These are phyloP conservation scores for Trametes gibbosa DNA, from an alignment of 768 basidiomycete genomes.

Conservation along the genomic window DNA sequence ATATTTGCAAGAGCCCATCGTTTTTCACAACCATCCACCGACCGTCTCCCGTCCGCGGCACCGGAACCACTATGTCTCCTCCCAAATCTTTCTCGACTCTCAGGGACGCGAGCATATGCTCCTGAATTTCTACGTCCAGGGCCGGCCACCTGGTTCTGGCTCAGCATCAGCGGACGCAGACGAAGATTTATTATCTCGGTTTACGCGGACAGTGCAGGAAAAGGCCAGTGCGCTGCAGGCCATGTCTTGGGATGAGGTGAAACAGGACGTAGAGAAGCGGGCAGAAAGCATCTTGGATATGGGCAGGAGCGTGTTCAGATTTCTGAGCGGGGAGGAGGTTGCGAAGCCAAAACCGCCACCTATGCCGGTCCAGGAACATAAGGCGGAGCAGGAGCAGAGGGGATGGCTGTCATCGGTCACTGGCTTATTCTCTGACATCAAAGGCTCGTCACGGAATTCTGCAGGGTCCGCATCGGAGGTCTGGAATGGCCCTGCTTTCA, in stretches of 20 bases:
- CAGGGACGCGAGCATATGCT: conserved; percentile 80
- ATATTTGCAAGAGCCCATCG: conserved; percentile 63
- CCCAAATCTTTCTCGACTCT: conserved; percentile 71
- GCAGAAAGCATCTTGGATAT: conserved; percentile 42
- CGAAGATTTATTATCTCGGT: conserved; percentile 44
- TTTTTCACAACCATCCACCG: conserved; percentile 82
- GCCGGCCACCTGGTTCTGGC: conserved; percentile 43
- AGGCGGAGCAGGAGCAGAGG: conserved; percentile 32
- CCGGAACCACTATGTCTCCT: conserved; percentile 77
- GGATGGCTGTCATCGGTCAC: conserved; percentile 52
- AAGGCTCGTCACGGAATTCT: conserved; percentile 36
- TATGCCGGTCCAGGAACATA: conserved; percentile 31
- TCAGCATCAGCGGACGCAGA: conserved; percentile 19
- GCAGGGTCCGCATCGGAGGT: conserved; percentile 30
- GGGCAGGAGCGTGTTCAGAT: conserved; percentile 61
- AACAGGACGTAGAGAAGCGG: conserved; percentile 45
- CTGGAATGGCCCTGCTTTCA: conserved; percentile 45
- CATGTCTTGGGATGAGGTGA: conserved; percentile 54
- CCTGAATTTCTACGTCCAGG: conserved; percentile 79
- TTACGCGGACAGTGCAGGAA: conserved; percentile 42
- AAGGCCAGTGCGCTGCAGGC: conserved; percentile 42
- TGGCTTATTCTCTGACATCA: conserved; percentile 68
- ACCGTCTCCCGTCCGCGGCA: conserved; percentile 74
- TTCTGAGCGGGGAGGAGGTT: conserved; percentile 63
- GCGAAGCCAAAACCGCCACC: conserved; percentile 33